Percentiles rank a stretch among this genome's conserved stretches.
Evolutionary conservation across 371 early-diverging fungal genomes (phyloP).

Genomic region (Umbelopsis sp.): DNA sequence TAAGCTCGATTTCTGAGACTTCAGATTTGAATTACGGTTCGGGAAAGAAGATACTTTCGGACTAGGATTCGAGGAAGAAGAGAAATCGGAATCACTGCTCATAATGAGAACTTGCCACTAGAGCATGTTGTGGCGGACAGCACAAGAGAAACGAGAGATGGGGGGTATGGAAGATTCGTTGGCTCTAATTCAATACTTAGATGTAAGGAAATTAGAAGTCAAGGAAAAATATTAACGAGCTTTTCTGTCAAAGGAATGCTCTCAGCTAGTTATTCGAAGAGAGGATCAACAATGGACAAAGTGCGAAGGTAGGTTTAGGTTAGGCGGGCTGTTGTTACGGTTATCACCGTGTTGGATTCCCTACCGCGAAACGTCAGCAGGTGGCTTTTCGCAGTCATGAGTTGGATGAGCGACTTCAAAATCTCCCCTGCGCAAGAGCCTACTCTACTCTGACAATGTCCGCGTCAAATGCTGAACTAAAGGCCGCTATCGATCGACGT

Average conservation of each 20-base stretch:
- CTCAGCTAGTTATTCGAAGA: not conserved
- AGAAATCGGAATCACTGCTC: slow-evolving; percentile 47
- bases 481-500: slow-evolving; percentile 24
- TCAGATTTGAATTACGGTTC: slow-evolving; percentile 27
- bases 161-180: not conserved
- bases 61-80: slow-evolving; percentile 29
- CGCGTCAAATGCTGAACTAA: slow-evolving; percentile 14
- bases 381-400: slow-evolving; percentile 18
- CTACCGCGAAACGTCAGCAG: slow-evolving; percentile 18
- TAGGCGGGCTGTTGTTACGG: slow-evolving; percentile 9
- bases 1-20: slow-evolving; percentile 49
- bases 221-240: not conserved
- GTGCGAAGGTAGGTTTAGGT: slow-evolving; percentile 2
- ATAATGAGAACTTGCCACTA: slow-evolving; percentile 27
- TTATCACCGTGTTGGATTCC: slow-evolving; percentile 8
- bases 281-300: slow-evolving; percentile 3
- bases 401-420: not conserved
- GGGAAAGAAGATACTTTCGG: slow-evolving; percentile 29
- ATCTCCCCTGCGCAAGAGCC: not conserved
- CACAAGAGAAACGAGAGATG: slow-evolving; percentile 23
- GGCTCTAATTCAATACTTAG: slow-evolving; percentile 9
- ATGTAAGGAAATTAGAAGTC: slow-evolving; percentile 1
- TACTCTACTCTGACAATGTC: slow-evolving; percentile 4
- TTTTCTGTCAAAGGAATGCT: not conserved
- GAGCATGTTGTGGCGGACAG: slow-evolving; percentile 20